Evolutionary conservation across 2,329 filamentous ascomycete genomes (phyloP).

Genomic region (Lithohypha guttulata): DNA sequence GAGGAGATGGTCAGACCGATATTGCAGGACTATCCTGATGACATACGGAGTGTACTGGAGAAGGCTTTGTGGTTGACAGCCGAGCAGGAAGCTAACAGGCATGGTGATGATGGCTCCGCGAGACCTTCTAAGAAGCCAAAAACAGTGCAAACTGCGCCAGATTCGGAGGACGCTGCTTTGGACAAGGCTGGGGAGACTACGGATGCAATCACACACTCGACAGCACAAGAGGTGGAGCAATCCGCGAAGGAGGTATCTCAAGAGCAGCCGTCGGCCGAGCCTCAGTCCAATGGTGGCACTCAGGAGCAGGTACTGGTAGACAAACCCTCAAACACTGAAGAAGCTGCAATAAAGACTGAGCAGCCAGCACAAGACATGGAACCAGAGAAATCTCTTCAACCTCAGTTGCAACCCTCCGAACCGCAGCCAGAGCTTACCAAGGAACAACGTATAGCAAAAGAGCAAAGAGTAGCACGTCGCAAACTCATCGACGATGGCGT

Average conservation of each 20-base stretch:
- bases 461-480: constrained; percentile 5
- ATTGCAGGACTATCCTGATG: constrained; percentile 36
- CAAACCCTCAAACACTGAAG: too few relatives aligned
- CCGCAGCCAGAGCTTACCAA: constrained; percentile 11
- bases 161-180: too few relatives aligned
- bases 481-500: constrained; percentile 49
- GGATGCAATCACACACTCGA: too few relatives aligned
- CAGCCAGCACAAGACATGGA: not conserved
- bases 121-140: too few relatives aligned
- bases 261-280: too few relatives aligned
- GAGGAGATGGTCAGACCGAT: constrained; percentile 67
- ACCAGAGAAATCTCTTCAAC: too few relatives aligned
- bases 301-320: too few relatives aligned
- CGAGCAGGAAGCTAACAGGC: constrained; percentile 18
- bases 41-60: constrained; percentile 28
- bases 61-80: constrained; percentile 32
- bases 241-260: too few relatives aligned
- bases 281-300: too few relatives aligned
- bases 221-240: too few relatives aligned
- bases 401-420: not conserved
- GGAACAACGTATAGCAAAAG: constrained; percentile 11
- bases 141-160: too few relatives aligned
- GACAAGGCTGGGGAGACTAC: too few relatives aligned
- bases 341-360: not conserved
- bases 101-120: constrained; percentile 9